Conservation (phyloP, 2,329 filamentous ascomycete genomes). For the Trichoderma guizhouense region DNA sequence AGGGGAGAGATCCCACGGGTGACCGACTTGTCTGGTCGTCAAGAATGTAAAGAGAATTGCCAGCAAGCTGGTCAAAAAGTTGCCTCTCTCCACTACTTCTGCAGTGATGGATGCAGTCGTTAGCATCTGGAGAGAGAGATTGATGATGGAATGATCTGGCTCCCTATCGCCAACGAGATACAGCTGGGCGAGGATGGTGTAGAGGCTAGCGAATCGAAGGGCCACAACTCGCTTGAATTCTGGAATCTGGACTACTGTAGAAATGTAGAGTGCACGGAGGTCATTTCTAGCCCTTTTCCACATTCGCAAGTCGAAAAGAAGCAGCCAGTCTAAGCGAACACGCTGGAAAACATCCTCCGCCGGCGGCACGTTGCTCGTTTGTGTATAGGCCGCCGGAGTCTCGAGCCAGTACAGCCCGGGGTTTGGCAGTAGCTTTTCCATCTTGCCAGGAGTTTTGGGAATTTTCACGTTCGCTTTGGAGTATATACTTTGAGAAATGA, state of each 20-base stretch:
- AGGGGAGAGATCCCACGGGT: constrained; percentile 83
- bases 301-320: constrained; percentile 89
- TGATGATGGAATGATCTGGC: constrained; percentile 97
- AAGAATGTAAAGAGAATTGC: constrained; percentile 97
- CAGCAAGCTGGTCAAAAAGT: constrained; percentile 92
- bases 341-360: constrained; percentile 88
- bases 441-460: constrained; percentile 73
- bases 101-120: constrained; percentile 95
- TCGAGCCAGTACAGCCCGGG: constrained; percentile 84
- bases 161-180: constrained; percentile 95
- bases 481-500: constrained; percentile 60
- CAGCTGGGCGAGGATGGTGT: constrained; percentile 87
- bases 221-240: constrained; percentile 94
- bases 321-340: constrained; percentile 88
- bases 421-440: constrained; percentile 48
- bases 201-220: constrained; percentile 88
- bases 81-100: constrained; percentile 90
- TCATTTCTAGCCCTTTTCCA: constrained; percentile 96
- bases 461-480: constrained; percentile 67
- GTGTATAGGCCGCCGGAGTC: constrained; percentile 67
- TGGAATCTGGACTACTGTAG: constrained; percentile 90
- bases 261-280: constrained; percentile 89
- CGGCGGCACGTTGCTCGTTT: constrained; percentile 59
- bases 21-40: constrained; percentile 91
- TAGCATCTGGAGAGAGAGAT: constrained; percentile 91